phyloP scores from a whole-genome alignment of 495 filamentous ascomycete species.

The Talaromyces proteolyticus region DNA sequence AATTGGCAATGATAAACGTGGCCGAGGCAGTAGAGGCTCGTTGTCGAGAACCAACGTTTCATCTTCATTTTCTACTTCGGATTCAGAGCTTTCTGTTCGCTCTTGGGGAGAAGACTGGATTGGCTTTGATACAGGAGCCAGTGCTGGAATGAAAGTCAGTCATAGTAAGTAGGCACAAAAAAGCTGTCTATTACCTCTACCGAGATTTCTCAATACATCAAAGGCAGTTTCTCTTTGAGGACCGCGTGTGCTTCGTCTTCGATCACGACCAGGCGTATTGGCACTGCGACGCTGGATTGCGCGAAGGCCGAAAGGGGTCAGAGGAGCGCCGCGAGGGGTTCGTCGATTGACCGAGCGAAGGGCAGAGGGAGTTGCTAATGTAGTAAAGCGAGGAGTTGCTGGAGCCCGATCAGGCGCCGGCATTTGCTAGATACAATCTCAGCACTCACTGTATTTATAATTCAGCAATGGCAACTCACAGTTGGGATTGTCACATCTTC shows the following conservation, averaged over 20 bases:
- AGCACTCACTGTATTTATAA: background rate
- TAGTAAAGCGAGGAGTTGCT: slow-evolving; percentile 32
- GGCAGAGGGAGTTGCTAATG: slow-evolving; percentile 23
- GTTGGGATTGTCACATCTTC: background rate
- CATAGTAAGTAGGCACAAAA: background rate
- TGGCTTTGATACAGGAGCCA: slow-evolving; percentile 53
- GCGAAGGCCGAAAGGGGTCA: slow-evolving; percentile 69
- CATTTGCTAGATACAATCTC: background rate
- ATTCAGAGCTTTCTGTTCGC: slow-evolving; percentile 12
- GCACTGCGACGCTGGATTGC: slow-evolving; percentile 70
- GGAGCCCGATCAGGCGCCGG: slow-evolving; percentile 9
- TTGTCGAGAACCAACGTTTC: slow-evolving; percentile 57
- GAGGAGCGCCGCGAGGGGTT: slow-evolving; percentile 34
- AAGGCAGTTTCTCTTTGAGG: slow-evolving; percentile 72
- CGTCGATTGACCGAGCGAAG: slow-evolving; percentile 30
- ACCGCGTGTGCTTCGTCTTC: slow-evolving; percentile 54
- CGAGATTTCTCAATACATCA: slow-evolving; percentile 61
- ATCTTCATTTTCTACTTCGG: slow-evolving; percentile 16
- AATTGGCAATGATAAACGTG: slow-evolving; percentile 66
- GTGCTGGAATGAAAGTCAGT: slow-evolving; percentile 20
- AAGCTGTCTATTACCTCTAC: slow-evolving; percentile 32
- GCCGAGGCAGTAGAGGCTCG: slow-evolving; percentile 55
- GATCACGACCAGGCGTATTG: slow-evolving; percentile 64
- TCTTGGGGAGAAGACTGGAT: slow-evolving; percentile 54
- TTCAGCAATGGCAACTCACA: background rate